Conservation (phyloP, 2,329 filamentous ascomycete genomes). For the Aspergillus amoenus region DNA sequence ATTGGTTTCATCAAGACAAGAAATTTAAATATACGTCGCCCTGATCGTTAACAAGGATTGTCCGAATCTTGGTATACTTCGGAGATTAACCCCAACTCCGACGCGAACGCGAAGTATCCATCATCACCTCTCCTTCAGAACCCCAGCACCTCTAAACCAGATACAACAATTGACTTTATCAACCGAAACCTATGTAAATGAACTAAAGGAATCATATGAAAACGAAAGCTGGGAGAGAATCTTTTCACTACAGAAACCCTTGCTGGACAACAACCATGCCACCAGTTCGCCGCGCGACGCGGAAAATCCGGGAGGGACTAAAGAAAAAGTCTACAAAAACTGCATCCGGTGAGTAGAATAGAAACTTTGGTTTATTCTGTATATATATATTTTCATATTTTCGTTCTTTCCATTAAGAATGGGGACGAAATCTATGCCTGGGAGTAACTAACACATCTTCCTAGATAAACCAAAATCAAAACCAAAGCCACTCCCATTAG, state of each 20-base stretch:
- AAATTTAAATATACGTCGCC: not conserved
- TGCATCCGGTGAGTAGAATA: not conserved
- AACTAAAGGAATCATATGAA: not conserved
- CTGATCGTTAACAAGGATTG: not conserved
- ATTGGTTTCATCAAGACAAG: not conserved
- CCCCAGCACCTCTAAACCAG: not conserved
- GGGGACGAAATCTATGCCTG: not conserved
- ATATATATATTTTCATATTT: not conserved
- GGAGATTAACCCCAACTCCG: not conserved
- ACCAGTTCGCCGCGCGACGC: not conserved
- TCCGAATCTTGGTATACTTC: not conserved
- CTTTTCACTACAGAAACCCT: not conserved
- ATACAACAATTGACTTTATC: too few relatives aligned
- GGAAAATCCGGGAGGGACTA: not conserved
- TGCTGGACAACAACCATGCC: not conserved
- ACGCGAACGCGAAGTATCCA: constrained; percentile 3
- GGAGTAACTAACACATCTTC: not conserved
- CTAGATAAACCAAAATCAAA: constrained; percentile 1
- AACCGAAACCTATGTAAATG: not conserved
- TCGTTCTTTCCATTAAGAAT: too few relatives aligned
- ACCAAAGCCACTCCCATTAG: constrained; percentile 28
- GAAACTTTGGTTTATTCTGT: not conserved
- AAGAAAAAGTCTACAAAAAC: not conserved
- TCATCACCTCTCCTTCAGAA: not conserved
- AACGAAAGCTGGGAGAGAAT: too few relatives aligned